A percentile compares a stretch with the other conserved stretches of the same genome.
Conservation (phyloP, 352 stramenopile genomes). For the Pythium chondricola region DNA sequence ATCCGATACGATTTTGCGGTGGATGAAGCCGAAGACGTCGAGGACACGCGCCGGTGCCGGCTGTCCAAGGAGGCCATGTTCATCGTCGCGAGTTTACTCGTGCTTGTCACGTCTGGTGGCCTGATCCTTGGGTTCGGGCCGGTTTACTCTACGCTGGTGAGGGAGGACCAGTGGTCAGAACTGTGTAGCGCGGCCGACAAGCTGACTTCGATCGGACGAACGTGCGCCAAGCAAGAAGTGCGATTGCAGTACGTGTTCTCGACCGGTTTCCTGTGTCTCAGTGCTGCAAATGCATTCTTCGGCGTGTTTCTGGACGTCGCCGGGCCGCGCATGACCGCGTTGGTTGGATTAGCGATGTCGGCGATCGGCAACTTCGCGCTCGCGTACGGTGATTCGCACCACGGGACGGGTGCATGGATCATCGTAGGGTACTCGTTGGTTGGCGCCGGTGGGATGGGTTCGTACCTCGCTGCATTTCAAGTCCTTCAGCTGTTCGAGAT, state of each 20-base stretch:
- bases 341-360: slow-evolving; percentile 45
- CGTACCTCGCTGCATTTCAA: slow-evolving; percentile 76
- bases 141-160: slow-evolving; percentile 61
- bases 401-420: slow-evolving; percentile 39
- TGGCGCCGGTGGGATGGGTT: slow-evolving; percentile 60
- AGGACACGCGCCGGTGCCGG: slow-evolving; percentile 12
- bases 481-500: slow-evolving; percentile 72
- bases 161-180: slow-evolving; percentile 64
- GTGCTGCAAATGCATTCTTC: slow-evolving; percentile 74
- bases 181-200: slow-evolving; percentile 23
- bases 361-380: slow-evolving; percentile 53
- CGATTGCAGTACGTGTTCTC: slow-evolving; percentile 74
- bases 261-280: slow-evolving; percentile 73
- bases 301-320: slow-evolving; percentile 67
- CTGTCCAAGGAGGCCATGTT: slow-evolving; percentile 66
- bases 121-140: slow-evolving; percentile 77
- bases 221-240: slow-evolving; percentile 62
- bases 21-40: slow-evolving; percentile 3
- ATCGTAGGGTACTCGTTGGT: slow-evolving; percentile 67
- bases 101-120: slow-evolving; percentile 57
- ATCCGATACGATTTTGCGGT: too few relatives aligned
- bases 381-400: slow-evolving; percentile 45
- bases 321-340: slow-evolving; percentile 46
- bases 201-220: background rate
- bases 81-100: slow-evolving; percentile 43